These are phyloP conservation scores for Tolypocladium ovalisporum DNA, from an alignment of 2,329 filamentous ascomycete species.

Conservation along the genomic window DNA sequence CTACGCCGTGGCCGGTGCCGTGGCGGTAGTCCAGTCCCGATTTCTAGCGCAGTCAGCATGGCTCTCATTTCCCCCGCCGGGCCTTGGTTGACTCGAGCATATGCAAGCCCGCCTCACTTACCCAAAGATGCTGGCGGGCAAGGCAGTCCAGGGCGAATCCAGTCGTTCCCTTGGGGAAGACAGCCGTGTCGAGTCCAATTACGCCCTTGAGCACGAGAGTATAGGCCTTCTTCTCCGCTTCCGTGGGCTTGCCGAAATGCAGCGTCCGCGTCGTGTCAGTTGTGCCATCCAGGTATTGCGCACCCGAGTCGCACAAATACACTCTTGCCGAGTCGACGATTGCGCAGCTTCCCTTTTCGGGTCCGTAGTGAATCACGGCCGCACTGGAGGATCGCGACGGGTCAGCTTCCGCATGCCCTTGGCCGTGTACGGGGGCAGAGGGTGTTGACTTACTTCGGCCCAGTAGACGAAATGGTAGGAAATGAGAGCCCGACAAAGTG, in stretches of 20 bases:
- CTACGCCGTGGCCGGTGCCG: slow-evolving; percentile 91
- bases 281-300: slow-evolving; percentile 91
- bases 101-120: slow-evolving; percentile 24
- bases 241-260: slow-evolving; percentile 78
- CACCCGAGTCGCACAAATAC: slow-evolving; percentile 94
- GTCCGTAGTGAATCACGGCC: slow-evolving; percentile 92
- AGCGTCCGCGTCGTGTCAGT: slow-evolving; percentile 91
- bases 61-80: too few species aligned
- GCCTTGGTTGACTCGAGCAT: neutral
- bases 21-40: slow-evolving; percentile 89
- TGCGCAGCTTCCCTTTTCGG: slow-evolving; percentile 71
- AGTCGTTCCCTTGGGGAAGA: slow-evolving; percentile 91
- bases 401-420: neutral
- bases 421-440: neutral
- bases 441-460: slow-evolving; percentile 47
- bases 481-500: slow-evolving; percentile 88
- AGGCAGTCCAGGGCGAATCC: slow-evolving; percentile 84
- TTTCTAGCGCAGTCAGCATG: slow-evolving; percentile 17
- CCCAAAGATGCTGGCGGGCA: slow-evolving; percentile 88
- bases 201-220: slow-evolving; percentile 92
- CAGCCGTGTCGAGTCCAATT: slow-evolving; percentile 73
- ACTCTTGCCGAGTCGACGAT: slow-evolving; percentile 74
- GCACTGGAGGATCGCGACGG: slow-evolving; percentile 43
- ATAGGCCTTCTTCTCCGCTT: slow-evolving; percentile 78
- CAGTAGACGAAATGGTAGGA: slow-evolving; percentile 90